These are phyloP conservation scores for Fereydounia khargensis DNA, from an alignment of 1,284 basidiomycete genomes.

Conservation along the genomic window DNA sequence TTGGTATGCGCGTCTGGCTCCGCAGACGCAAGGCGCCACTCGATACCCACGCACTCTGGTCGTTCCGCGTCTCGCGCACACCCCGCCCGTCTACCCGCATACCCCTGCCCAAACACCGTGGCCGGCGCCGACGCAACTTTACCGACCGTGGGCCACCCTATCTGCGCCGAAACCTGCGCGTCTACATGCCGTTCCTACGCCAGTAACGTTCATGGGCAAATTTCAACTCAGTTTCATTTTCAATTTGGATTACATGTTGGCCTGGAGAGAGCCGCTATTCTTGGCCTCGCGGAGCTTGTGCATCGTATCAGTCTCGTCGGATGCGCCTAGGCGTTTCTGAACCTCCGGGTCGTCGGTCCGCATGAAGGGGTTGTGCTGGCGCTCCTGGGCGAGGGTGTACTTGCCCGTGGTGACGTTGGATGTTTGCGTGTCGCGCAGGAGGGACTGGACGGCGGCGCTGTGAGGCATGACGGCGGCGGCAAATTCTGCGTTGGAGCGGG, in stretches of 20 bases:
- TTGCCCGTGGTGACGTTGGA: slow-evolving; percentile 70
- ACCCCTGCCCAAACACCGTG: background rate
- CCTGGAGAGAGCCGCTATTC: slow-evolving; percentile 62
- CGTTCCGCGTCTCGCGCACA: too few species aligned
- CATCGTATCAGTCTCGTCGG: slow-evolving; percentile 68
- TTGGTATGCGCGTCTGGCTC: too few species aligned
- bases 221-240: too few species aligned
- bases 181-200: slow-evolving; percentile 13
- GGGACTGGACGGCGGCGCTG: slow-evolving; percentile 64
- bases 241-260: slow-evolving; percentile 39
- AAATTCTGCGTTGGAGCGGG: slow-evolving; percentile 55
- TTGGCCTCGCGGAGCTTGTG: slow-evolving; percentile 74
- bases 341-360: slow-evolving; percentile 38
- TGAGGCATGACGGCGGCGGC: slow-evolving; percentile 65
- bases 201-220: too few species aligned
- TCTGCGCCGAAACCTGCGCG: slow-evolving; percentile 16
- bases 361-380: slow-evolving; percentile 60
- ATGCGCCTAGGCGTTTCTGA: slow-evolving; percentile 59
- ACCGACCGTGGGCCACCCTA: slow-evolving; percentile 4
- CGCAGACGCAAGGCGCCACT: too few species aligned
- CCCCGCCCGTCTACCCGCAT: too few species aligned
- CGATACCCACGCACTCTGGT: too few species aligned
- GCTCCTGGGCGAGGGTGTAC: slow-evolving; percentile 80
- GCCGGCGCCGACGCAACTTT: slow-evolving; percentile 1
- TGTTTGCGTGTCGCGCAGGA: slow-evolving; percentile 57